A percentile compares a stretch with the other conserved stretches of the same genome.
Conservation (phyloP, 139 green algal genomes). For the Closterium sp. region DNA sequence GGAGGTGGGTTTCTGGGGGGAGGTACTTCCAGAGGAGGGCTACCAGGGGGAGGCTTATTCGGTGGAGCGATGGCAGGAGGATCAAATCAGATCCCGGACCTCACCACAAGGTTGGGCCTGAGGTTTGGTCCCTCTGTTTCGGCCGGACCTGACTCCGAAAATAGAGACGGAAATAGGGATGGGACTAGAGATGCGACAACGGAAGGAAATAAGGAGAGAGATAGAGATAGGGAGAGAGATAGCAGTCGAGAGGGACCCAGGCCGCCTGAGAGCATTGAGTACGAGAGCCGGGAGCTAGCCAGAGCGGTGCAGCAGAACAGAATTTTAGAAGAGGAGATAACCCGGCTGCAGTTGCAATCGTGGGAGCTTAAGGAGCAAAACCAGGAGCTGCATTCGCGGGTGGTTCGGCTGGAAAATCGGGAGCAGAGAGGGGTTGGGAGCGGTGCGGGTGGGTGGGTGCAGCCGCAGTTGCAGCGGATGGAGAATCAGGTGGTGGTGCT, state of each 20-base stretch:
- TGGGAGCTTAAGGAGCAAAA: background rate
- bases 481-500: constrained; percentile 11
- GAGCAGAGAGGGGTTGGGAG: background rate
- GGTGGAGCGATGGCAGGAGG: no score
- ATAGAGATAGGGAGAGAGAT: background rate
- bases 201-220: background rate
- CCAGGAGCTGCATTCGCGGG: background rate
- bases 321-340: background rate
- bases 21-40: no score
- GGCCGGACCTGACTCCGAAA: background rate
- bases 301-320: background rate
- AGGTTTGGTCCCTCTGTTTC: background rate
- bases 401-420: background rate
- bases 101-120: background rate
- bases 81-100: background rate
- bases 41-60: background rate
- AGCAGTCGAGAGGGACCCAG: background rate
- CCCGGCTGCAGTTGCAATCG: background rate
- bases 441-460: background rate
- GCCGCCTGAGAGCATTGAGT: background rate
- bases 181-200: background rate
- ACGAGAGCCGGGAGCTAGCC: background rate
- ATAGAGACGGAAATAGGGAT: background rate
- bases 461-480: background rate
- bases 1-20: no score